Evolutionary conservation across 805 yeast species (phyloP).

Genomic region (Metschnikowia kunwiensis): DNA sequence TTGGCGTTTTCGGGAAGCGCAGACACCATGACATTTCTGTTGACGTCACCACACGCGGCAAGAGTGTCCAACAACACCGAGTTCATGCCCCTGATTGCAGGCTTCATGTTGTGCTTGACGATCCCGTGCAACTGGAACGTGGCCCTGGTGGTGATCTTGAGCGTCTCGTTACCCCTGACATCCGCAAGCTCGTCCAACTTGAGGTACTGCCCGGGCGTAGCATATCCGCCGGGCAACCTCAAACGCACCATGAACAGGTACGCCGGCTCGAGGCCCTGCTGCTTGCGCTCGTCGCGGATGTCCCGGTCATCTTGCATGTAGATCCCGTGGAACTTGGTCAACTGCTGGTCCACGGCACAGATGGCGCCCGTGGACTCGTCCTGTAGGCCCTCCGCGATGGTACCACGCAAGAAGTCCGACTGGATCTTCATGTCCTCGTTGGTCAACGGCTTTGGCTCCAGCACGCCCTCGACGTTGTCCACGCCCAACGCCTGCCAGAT

Average conservation of each 20-base stretch:
- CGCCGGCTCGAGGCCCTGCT: constrained; percentile 91
- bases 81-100: constrained; percentile 91
- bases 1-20: constrained; percentile 86
- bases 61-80: constrained; percentile 86
- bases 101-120: constrained; percentile 83
- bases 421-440: constrained; percentile 93
- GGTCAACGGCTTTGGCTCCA: constrained; percentile 87
- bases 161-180: constrained; percentile 84
- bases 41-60: constrained; percentile 98
- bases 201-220: constrained; percentile 87
- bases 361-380: constrained; percentile 90
- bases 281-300: constrained; percentile 86
- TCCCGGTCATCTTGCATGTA: constrained; percentile 99
- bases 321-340: constrained; percentile 96
- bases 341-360: constrained; percentile 84
- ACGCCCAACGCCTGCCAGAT: constrained; percentile 91
- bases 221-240: constrained; percentile 89
- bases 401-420: constrained; percentile 87
- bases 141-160: constrained; percentile 94
- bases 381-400: constrained; percentile 78
- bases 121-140: constrained; percentile 96
- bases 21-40: constrained; percentile 90
- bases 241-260: constrained; percentile 97
- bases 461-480: constrained; percentile 72
- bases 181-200: constrained; percentile 78